Evolutionary conservation across 2,329 filamentous ascomycete species (phyloP), one percentile per base, ranked within the genome.

Genomic region (Neopestalotiopsis sp.): DNA sequence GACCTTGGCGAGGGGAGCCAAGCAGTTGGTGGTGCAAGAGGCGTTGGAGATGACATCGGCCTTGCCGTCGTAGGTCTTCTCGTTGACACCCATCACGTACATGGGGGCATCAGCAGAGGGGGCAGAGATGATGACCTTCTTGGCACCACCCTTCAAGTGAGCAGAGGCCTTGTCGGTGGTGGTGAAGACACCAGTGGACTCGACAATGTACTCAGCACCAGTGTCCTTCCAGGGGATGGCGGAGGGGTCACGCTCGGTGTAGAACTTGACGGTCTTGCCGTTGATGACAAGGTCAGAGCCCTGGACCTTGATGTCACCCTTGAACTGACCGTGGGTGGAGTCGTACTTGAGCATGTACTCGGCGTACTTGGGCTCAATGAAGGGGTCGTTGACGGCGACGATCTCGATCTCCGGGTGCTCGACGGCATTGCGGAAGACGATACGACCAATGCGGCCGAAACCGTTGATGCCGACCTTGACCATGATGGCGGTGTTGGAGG

Each of bases 311-410:
- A 98, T 90, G 71, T 92, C 91, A 78, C 95, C 95, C 89, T 98
- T 97, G 93, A 98, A 99, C 83, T 90, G 83, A 78, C 96, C 96
- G 90, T 99, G 96, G 84, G 93, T 94, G 79, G 93, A 94, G 89
- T 99, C 96, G 85, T 98, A 98, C 90, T 97, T 97, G 87, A 99
- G 92, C 96, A 98, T 98, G 91, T 98, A 98, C 82, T 93, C 95
- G 84, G 96, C 96, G 87, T 98, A 98, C 85, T 95, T 87, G 80
- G 93, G 90, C 87, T 98, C 95, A 87, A 99, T 98, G 92, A 99
- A 98, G 79, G 96, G 96, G 85, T 98, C 96, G 90, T 99, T 98
- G 87, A 98, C 94, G 79, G 96, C 95, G 80, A 98, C 94, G 79
- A 99, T 89, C 79, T 97, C 89, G 81, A 98, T 93, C 71, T 97